A percentile compares a stretch with the other conserved stretches of the same genome.
Conservation (phyloP, 805 yeast species). For the Nakazawaea ambrosiae region DNA sequence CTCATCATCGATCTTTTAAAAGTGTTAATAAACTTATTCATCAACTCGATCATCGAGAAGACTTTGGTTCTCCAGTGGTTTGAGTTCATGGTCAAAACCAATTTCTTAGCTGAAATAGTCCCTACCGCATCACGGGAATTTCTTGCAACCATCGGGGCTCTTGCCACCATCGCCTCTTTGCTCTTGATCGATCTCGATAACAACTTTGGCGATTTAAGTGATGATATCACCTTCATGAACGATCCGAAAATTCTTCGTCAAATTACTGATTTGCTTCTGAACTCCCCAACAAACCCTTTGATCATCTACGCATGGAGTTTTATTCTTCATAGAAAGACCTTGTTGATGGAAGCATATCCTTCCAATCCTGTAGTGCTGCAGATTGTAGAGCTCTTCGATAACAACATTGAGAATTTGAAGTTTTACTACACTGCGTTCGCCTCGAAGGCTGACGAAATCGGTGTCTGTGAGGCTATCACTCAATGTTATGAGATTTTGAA, state of each 20-base stretch:
- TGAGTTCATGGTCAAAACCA: conserved; percentile 31
- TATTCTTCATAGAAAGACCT: conserved; percentile 43
- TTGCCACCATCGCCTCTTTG: conserved; percentile 42
- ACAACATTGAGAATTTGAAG: conserved; percentile 8
- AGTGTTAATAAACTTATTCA: conserved; percentile 19
- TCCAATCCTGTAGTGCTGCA: conserved; percentile 15
- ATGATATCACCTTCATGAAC: conserved; percentile 30
- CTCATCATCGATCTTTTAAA: conserved; percentile 11
- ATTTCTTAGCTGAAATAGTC: conserved; percentile 17
- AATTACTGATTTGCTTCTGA: conserved; percentile 33
- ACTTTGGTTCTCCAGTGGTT: conserved; percentile 48
- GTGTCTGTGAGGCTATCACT: conserved; percentile 39
- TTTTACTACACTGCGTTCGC: conserved; percentile 28
- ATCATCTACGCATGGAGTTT: conserved; percentile 64
- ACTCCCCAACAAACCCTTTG: conserved; percentile 36
- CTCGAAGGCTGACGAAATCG: conserved; percentile 27
- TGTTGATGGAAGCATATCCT: conserved; percentile 34
- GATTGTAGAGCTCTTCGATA: conserved; percentile 18
- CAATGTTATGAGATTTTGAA: conserved; percentile 33
- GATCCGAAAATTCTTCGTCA: conserved; percentile 30
- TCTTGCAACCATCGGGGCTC: conserved; percentile 28
- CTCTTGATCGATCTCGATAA: conserved; percentile 51
- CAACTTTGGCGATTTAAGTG: conserved; percentile 33
- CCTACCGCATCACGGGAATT: background rate
- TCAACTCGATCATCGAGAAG: conserved; percentile 20